These are phyloP conservation scores for Castanopsis chinensis DNA, from an alignment of 306 rosid genomes.

Conservation along the genomic window DNA sequence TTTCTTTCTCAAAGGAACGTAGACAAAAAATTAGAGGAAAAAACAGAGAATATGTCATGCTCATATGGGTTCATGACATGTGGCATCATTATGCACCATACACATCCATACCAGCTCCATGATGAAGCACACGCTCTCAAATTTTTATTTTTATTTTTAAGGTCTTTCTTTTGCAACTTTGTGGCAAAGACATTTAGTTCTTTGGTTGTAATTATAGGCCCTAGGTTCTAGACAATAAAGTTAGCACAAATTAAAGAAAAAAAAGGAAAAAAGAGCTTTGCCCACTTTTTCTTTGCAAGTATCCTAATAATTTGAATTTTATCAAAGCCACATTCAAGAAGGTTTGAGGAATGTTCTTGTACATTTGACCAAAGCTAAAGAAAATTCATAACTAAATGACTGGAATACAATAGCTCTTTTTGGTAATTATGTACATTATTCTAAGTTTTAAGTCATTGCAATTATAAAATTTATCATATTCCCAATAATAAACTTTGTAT, in stretches of 20 bases:
- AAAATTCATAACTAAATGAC: too few relatives aligned
- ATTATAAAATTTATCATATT: too few relatives aligned
- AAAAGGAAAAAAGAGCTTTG: too few relatives aligned
- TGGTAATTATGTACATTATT: too few relatives aligned
- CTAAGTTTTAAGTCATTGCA: too few relatives aligned
- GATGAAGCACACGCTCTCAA: conserved; percentile 32
- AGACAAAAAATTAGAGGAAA: conserved; percentile 16
- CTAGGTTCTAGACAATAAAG: neutral
- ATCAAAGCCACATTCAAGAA: too few relatives aligned
- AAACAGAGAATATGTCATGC: neutral
- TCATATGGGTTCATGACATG: conserved; percentile 18
- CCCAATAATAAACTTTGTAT: too few relatives aligned
- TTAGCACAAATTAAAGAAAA: neutral
- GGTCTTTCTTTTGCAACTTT: neutral
- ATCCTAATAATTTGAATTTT: too few relatives aligned
- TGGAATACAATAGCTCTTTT: too few relatives aligned
- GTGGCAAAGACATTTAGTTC: neutral
- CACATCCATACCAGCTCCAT: conserved; percentile 30
- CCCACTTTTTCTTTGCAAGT: too few relatives aligned
- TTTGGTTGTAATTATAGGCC: neutral
- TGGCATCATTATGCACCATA: conserved; percentile 17
- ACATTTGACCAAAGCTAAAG: too few relatives aligned
- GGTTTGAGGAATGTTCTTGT: too few relatives aligned
- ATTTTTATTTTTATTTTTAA: neutral
- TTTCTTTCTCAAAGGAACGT: conserved; percentile 31